Base-by-base conservation (phyloP, 2,329 filamentous ascomycete species). In the Beauveria sp. region DNA sequence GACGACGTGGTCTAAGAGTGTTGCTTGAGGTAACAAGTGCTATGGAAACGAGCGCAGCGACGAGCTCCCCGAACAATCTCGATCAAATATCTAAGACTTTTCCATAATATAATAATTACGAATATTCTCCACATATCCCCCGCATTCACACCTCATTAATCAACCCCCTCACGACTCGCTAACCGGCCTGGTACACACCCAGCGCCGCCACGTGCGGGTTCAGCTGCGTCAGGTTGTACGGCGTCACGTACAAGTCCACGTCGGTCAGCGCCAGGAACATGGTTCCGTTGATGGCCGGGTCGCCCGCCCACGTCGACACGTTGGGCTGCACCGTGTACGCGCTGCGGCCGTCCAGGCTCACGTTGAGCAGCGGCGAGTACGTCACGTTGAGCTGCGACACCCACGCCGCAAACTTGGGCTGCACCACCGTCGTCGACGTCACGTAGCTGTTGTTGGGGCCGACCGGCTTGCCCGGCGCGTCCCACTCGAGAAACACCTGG, bases 381-480 rank as follows among this genome's bases (percentile, higher is more conserved):
- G 91, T 95, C 14, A 89, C 78, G 64, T 90, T 91, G 20, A 95
- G 77, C 77, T 95, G 91, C 0, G 81, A 82, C 1, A 90, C 87
- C 89, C 90, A 96, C 0, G 85, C 83, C 0, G 90, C 90, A 66
- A 82, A 96, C 62, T 77, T 74, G 0, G 0, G 87, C 3, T 72
- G 67, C 2, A 79, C 79, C 0, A 87, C 88, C 0, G 78, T 77
- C 1, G 80, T 84, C 3, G 73, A 72, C 0, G 91, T 93, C 54
- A 91, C 75, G 71, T 96, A 96, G 69, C 85, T 89, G 76, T 91
- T 91, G 73, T 96, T 93, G 0, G 91, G 91, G 0, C 91, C 91
- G 3, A 93, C 81, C 0, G 81, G 67, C 66, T 82, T 74, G 0
- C 89, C 90, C 0, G 90, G 87, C 0, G 71, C 74, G 28, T 95